Conservation (phyloP, 805 yeast genomes). For the Sugiyamaella valdiviana region DNA sequence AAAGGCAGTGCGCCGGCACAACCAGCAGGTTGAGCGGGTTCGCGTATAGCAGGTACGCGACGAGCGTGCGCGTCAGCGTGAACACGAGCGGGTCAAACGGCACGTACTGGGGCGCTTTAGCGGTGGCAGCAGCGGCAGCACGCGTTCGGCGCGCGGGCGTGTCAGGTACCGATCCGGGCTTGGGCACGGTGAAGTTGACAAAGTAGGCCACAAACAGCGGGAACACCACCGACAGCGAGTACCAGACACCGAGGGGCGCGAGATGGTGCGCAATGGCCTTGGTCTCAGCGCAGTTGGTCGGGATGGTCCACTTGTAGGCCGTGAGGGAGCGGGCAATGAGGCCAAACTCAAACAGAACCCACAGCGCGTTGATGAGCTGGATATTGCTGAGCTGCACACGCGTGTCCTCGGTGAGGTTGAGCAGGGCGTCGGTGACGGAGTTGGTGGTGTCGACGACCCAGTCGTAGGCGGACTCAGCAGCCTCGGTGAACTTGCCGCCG, state of each 20-base stretch:
- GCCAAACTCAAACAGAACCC: conserved; percentile 12
- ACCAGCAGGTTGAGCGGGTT: conserved; percentile 10
- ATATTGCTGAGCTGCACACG: conserved; percentile 27
- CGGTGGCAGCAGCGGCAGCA: conserved; percentile 6
- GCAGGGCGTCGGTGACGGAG: conserved; percentile 14
- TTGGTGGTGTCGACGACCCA: conserved; percentile 11
- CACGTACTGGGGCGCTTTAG: conserved; percentile 16
- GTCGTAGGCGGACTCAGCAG: conserved; percentile 22
- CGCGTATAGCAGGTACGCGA: conserved; percentile 30
- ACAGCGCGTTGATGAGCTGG: conserved; percentile 23
- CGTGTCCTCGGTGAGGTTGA: conserved; percentile 15
- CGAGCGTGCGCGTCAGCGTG: conserved; percentile 42
- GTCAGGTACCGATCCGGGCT: conserved; percentile 4
- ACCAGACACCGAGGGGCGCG: conserved; percentile 27
- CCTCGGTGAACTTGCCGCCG: conserved; percentile 14
- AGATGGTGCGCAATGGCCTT: conserved; percentile 17
- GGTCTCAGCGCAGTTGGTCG: conserved; percentile 2
- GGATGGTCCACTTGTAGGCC: conserved; percentile 10
- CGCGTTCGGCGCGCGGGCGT: conserved; percentile 8
- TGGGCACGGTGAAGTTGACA: conserved; percentile 30
- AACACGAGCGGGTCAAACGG: conserved; percentile 50
- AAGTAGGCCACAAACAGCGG: conserved; percentile 29
- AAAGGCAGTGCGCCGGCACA: conserved; percentile 25
- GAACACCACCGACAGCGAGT: conserved; percentile 17
- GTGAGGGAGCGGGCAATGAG: conserved; percentile 8